phyloP scores from a whole-genome alignment of 129 eudicot genomes.

The Tagetes erecta region DNA sequence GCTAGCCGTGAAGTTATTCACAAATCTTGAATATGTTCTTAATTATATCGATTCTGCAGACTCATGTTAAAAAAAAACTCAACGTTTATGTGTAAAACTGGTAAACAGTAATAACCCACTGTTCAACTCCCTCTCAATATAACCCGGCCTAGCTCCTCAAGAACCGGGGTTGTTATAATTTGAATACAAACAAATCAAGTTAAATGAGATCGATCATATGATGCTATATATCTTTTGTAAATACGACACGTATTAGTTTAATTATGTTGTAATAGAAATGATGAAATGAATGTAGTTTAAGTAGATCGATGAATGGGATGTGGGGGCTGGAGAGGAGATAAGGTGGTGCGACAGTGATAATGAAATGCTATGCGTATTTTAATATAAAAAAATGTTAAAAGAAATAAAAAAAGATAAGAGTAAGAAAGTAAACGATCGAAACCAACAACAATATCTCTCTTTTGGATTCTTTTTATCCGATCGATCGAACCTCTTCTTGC shows the following conservation, averaged over 20 bases:
- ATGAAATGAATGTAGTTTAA: constrained; percentile 5
- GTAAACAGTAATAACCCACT: too few relatives aligned
- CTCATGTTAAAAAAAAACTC: too few relatives aligned
- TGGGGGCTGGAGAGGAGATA: constrained; percentile 69
- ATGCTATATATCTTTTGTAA: background rate
- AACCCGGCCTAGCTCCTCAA: too few relatives aligned
- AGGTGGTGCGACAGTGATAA: constrained; percentile 68
- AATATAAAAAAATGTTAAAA: background rate
- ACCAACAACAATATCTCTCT: constrained; percentile 72
- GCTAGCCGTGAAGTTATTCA: too few relatives aligned
- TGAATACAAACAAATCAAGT: constrained; percentile 17
- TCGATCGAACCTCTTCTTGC: constrained; percentile 69
- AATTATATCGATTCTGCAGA: too few relatives aligned
- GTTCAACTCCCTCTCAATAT: too few relatives aligned
- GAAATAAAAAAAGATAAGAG: constrained; percentile 17
- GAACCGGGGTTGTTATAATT: constrained; percentile 10
- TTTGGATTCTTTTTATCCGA: constrained; percentile 71
- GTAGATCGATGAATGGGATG: constrained; percentile 36
- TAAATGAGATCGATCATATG: constrained; percentile 22
- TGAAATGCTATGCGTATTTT: constrained; percentile 33
- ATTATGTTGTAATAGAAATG: constrained; percentile 11
- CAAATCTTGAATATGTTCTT: too few relatives aligned
- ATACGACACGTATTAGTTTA: constrained; percentile 1
- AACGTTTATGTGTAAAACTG: too few relatives aligned
- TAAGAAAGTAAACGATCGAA: constrained; percentile 42